These are phyloP conservation scores for Lignosus rhinocerotis DNA, from an alignment of 1,284 basidiomycete genomes.

Conservation along the genomic window DNA sequence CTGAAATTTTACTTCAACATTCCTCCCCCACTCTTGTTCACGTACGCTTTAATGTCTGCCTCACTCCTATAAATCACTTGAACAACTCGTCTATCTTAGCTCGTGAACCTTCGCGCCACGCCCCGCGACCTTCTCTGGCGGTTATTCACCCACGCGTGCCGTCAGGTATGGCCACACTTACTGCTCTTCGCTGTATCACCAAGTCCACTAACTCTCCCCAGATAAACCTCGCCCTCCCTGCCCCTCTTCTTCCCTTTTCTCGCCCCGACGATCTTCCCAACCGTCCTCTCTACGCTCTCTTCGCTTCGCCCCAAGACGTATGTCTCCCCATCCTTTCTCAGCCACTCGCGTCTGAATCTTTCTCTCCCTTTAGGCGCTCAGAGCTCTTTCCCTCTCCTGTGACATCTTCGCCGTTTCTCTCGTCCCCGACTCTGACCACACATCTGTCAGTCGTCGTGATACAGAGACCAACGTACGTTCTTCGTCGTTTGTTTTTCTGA, in stretches of 20 bases:
- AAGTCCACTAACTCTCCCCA: neutral
- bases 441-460: conserved; percentile 5
- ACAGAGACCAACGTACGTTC: conserved; percentile 7
- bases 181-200: neutral
- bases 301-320: conserved; percentile 17
- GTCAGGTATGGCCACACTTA: conserved; percentile 7
- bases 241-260: neutral
- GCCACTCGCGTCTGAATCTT: conserved; percentile 7
- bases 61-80: neutral
- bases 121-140: conserved; percentile 21
- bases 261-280: neutral
- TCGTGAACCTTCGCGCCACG: conserved; percentile 18
- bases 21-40: neutral
- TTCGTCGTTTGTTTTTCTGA: neutral
- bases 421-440: conserved; percentile 60
- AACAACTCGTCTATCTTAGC: conserved; percentile 1
- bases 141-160: conserved; percentile 19
- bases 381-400: conserved; percentile 44
- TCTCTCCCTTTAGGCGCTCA: conserved; percentile 46
- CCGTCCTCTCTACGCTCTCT: conserved; percentile 13
- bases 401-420: conserved; percentile 44
- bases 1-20: neutral
- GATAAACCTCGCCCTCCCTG: neutral
- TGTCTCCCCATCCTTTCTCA: neutral
- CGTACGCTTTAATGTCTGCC: neutral